phyloP scores from a whole-genome alignment of 2,329 filamentous ascomycete genomes.

The Fusarium euwallaceae region DNA sequence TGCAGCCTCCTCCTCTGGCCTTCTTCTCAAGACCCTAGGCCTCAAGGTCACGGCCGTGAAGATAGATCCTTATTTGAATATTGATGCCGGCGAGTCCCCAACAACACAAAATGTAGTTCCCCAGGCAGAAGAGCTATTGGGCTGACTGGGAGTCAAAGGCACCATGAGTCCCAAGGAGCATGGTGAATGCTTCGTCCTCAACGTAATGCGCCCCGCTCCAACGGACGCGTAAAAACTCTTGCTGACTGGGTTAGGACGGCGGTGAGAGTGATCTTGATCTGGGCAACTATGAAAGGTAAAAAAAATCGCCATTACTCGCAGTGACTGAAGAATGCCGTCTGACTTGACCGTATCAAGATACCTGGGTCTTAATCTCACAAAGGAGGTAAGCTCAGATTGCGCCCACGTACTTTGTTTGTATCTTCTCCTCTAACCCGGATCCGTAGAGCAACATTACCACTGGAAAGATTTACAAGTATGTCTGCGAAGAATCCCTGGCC shows the following conservation, averaged over 20 bases:
- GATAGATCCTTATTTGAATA: slow-evolving; percentile 65
- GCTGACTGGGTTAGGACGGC: not conserved
- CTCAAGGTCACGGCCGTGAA: slow-evolving; percentile 74
- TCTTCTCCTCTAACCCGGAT: slow-evolving; percentile 80
- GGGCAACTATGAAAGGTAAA: slow-evolving; percentile 67
- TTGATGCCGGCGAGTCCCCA: slow-evolving; percentile 46
- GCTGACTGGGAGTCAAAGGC: slow-evolving; percentile 2
- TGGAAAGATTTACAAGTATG: slow-evolving; percentile 93
- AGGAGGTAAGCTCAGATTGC: not conserved
- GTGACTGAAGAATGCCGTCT: slow-evolving; percentile 37
- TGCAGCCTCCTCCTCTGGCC: slow-evolving; percentile 62
- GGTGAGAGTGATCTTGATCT: slow-evolving; percentile 63
- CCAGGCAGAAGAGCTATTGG: not conserved
- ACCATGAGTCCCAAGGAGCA: slow-evolving; percentile 65
- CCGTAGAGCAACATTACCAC: slow-evolving; percentile 92
- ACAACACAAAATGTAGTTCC: not conserved
- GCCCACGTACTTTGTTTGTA: slow-evolving; percentile 55
- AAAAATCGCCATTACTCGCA: not conserved
- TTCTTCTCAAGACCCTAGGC: slow-evolving; percentile 84
- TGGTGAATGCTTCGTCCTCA: slow-evolving; percentile 90
- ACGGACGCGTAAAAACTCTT: not conserved
- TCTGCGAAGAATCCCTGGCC: slow-evolving; percentile 70
- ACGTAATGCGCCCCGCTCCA: slow-evolving; percentile 55
- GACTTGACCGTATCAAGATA: not conserved
- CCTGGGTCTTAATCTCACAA: slow-evolving; percentile 2